Percentiles rank a stretch among this genome's conserved stretches.
Evolutionary conservation across 2,329 filamentous ascomycete genomes (phyloP).

Genomic region (Aspergillus terreus): DNA sequence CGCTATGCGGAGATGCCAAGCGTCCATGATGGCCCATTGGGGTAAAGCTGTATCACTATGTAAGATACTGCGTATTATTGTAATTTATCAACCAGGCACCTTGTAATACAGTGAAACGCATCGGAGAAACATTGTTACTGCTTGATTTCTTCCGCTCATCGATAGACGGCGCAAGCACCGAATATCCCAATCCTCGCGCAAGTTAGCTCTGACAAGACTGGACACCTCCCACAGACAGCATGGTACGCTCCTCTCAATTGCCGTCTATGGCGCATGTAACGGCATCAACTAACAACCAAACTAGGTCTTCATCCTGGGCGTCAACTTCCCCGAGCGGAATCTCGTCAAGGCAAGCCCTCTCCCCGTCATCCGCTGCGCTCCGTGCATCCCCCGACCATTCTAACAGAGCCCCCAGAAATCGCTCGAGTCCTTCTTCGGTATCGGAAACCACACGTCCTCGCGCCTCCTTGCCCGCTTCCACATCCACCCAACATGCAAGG

Average conservation of each 20-base stretch:
- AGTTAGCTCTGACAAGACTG: too few relatives aligned
- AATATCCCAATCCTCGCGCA: conserved; percentile 8
- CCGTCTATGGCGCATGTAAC: not conserved
- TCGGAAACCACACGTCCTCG: conserved; percentile 66
- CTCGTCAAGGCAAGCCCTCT: conserved; percentile 68
- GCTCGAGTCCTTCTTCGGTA: conserved; percentile 82
- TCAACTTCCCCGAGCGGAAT: conserved; percentile 79
- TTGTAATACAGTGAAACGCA: not conserved
- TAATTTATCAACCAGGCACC: not conserved
- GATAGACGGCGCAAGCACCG: not conserved
- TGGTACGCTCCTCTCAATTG: not conserved
- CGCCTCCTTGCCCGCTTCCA: conserved; percentile 83
- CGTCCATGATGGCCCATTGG: conserved; percentile 2
- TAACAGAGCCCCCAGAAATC: conserved; percentile 29
- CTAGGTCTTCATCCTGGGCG: conserved; percentile 78
- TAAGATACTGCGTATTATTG: not conserved
- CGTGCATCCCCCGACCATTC: not conserved
- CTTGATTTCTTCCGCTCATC: conserved; percentile 29
- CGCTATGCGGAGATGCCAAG: conserved; percentile 20
- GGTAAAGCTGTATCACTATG: conserved; percentile 10
- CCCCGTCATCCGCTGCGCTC: conserved; percentile 8
- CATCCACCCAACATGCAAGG: conserved; percentile 77
- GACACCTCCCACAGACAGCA: not conserved
- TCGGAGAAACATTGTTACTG: conserved; percentile 34
- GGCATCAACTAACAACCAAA: conserved; percentile 9